phyloP scores from a whole-genome alignment of 192 early-diverging fungal species.

The Coemansia biformis region DNA sequence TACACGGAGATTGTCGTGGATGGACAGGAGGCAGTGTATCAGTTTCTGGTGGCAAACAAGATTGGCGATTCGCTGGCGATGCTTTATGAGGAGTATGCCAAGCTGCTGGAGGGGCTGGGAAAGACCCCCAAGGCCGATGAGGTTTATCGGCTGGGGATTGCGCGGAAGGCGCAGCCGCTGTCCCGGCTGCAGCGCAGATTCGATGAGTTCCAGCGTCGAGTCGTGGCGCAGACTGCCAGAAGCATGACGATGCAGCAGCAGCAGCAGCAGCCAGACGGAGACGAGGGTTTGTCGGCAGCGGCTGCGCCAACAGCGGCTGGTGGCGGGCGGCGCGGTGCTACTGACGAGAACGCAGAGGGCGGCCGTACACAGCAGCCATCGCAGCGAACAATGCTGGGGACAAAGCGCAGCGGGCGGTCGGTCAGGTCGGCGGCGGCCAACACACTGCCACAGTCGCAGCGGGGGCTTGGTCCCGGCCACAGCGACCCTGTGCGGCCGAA shows the following conservation, averaged over 20 bases:
- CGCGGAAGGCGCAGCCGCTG: slow-evolving; percentile 64
- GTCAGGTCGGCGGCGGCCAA: slow-evolving; percentile 29
- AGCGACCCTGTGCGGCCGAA: slow-evolving; percentile 8
- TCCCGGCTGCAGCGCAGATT: slow-evolving; percentile 57
- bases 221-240: slow-evolving; percentile 13
- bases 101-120: slow-evolving; percentile 51
- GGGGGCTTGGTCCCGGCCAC: slow-evolving; percentile 7
- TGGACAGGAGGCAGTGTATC: slow-evolving; percentile 66
- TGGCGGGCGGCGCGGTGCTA: no score
- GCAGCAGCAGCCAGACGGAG: not conserved
- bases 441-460: slow-evolving; percentile 20
- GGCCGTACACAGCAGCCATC: not conserved
- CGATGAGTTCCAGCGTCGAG: slow-evolving; percentile 55
- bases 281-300: not conserved
- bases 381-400: slow-evolving; percentile 29
- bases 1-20: slow-evolving; percentile 47
- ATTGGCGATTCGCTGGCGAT: slow-evolving; percentile 63
- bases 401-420: slow-evolving; percentile 18
- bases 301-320: no score
- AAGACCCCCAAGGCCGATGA: slow-evolving; percentile 56
- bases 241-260: slow-evolving; percentile 9
- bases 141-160: slow-evolving; percentile 61
- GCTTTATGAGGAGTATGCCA: slow-evolving; percentile 77
- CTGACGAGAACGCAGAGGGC: slow-evolving; percentile 5
- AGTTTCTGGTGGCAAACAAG: slow-evolving; percentile 63